Evolutionary conservation across 495 filamentous ascomycete species (phyloP), one percentile per base, ranked within the genome.

Genomic region (Penicillium cosmopolitanum): DNA sequence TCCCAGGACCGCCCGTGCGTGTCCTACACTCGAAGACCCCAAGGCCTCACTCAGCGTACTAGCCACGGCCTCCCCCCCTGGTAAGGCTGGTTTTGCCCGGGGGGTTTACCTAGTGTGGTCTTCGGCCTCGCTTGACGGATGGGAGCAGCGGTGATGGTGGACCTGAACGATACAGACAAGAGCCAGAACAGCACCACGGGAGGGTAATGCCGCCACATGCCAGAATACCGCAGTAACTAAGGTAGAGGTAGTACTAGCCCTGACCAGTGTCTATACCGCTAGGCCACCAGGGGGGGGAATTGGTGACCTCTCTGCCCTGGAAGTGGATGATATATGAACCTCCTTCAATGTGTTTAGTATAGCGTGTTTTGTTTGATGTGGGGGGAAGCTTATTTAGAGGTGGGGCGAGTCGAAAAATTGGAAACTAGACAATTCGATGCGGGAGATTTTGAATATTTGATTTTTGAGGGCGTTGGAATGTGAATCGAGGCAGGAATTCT

Each of bases 11-110:
- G 42, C 42, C n/a, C 12, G 5, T 44, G 42, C 42, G 13, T n/a
- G n/a, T 44, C 42, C n/a, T 5, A 16, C 13, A 13, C n/a, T 16
- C 42, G 42, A 44, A n/a, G 12, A 2, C 42, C 13, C 6, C 42
- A 44, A 10, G 42, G n/a, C 42, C 42, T 16, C 16, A 13, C n/a
- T n/a, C 42, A 10, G 6, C 0, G 4, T 44, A 19, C 42, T 44
- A 44, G n/a, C 42, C 42, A 44, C 42, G 42, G 42, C 19, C 42
- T 44, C 42, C 42, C 42, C 42, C 40, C n/a, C 8, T 43, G 18
- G 18, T 43, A 43, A 43, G 40, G 40, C 40, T 43, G 40, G 40
- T 43, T 7, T 43, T 43, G 40, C 40, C 40, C 40, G 40, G n/a
- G 40, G 40, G n/a, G 40, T 43, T 43, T 43, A 43, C 40, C 40